Percentiles rank a stretch among this genome's conserved stretches.
Evolutionary conservation across 805 yeast species (phyloP).

Genomic region (Starmerella asiatica): DNA sequence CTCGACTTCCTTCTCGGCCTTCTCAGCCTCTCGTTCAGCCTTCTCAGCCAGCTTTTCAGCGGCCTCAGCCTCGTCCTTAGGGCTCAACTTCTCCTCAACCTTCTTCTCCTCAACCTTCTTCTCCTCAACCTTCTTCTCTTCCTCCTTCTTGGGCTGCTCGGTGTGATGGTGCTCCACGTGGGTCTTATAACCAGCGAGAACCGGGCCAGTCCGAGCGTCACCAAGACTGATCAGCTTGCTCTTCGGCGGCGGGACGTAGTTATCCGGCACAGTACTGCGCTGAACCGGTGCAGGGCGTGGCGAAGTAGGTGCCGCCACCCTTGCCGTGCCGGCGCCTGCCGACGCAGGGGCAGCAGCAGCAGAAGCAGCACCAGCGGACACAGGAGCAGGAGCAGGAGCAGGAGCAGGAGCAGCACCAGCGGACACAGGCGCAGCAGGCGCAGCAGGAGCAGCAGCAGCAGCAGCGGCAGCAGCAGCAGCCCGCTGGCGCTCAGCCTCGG

Average conservation of each 20-base stretch:
- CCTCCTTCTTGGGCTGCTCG: constrained; percentile 5
- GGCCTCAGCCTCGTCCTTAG: constrained; percentile 2
- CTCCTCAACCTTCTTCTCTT: constrained; percentile 4
- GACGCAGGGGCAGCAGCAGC: constrained; percentile 8
- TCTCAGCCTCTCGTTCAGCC: constrained; percentile 6
- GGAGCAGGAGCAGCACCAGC: constrained; percentile 8
- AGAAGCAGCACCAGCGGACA: background rate
- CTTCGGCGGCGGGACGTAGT: constrained; percentile 46
- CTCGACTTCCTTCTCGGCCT: background rate
- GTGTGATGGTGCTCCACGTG: background rate
- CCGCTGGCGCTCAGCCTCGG: constrained; percentile 11
- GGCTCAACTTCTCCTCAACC: constrained; percentile 8
- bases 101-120: constrained; percentile 9
- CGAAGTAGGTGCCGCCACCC: constrained; percentile 7
- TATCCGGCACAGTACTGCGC: constrained; percentile 43
- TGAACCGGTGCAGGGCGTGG: constrained; percentile 40
- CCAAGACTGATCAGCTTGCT: constrained; percentile 27
- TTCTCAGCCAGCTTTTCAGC: constrained; percentile 1
- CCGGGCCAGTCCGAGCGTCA: constrained; percentile 14
- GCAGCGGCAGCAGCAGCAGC: constrained; percentile 13
- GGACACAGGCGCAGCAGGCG: background rate
- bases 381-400: constrained; percentile 1
- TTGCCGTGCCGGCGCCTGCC: constrained; percentile 1
- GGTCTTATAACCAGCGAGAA: constrained; percentile 14
- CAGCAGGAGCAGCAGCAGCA: constrained; percentile 1